Conservation (phyloP, 768 basidiomycete species). For the Phanerodontia chrysosporium region DNA sequence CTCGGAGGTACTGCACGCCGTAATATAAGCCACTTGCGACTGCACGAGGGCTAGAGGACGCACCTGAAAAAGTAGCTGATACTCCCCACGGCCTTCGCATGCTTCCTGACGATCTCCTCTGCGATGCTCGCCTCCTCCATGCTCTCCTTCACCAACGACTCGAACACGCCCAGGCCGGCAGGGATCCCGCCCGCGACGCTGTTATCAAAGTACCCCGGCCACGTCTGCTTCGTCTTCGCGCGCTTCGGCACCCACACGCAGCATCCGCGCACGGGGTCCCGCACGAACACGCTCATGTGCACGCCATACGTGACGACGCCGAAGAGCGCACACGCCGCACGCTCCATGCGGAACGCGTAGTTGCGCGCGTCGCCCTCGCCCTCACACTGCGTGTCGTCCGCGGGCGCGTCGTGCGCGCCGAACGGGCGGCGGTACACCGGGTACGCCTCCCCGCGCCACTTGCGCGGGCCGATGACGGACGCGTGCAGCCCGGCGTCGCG, state of each 20-base stretch:
- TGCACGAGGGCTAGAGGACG: conserved; percentile 9
- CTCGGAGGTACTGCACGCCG: conserved; percentile 47
- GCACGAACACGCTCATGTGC: conserved; percentile 77
- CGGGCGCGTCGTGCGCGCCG: conserved; percentile 43
- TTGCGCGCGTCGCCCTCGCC: conserved; percentile 43
- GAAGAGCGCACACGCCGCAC: conserved; percentile 84
- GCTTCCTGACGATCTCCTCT: conserved; percentile 54
- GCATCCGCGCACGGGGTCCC: conserved; percentile 38
- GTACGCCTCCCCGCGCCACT: conserved; percentile 88
- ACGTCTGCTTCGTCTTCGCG: conserved; percentile 84
- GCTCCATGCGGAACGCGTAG: conserved; percentile 85
- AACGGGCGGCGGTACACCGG: conserved; percentile 71
- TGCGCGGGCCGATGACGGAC: conserved; percentile 63
- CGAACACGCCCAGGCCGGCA: conserved; percentile 65
- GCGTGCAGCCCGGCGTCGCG: conserved; percentile 58
- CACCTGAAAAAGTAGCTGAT: conserved; percentile 82
- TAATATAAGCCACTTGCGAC: too few relatives aligned
- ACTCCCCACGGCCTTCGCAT: conserved; percentile 60
- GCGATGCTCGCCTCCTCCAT: conserved; percentile 88
- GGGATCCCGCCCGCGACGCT: conserved; percentile 90
- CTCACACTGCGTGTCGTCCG: conserved; percentile 14
- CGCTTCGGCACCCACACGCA: conserved; percentile 87
- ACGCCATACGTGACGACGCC: conserved; percentile 90
- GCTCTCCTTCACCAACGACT: conserved; percentile 84
- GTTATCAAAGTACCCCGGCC: conserved; percentile 87